phyloP scores from a whole-genome alignment of 352 stramenopile genomes.

The Thraustotheca clavata region DNA sequence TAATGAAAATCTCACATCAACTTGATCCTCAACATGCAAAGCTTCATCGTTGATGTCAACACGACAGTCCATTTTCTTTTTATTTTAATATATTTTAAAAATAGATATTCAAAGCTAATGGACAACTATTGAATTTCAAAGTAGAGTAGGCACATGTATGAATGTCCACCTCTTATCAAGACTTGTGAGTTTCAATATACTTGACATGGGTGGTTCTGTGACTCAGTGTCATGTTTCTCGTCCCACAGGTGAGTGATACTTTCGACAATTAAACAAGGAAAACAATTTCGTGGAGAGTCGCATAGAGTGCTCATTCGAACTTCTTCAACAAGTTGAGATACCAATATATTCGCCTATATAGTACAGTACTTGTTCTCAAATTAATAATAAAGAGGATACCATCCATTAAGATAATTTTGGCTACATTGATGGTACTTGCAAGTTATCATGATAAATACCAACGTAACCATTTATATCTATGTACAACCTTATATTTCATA shows the following conservation, averaged over 20 bases:
- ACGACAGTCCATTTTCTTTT: neutral
- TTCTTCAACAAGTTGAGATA: neutral
- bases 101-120: constrained; percentile 2
- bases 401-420: neutral
- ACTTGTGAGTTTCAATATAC: constrained; percentile 5
- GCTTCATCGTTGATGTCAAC: neutral
- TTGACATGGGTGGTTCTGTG: neutral
- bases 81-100: neutral
- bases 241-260: neutral
- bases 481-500: neutral
- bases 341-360: neutral
- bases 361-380: neutral
- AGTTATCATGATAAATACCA: neutral
- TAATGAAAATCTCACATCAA: neutral
- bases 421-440: neutral
- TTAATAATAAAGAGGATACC: neutral
- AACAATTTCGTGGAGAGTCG: neutral
- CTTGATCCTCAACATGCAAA: neutral
- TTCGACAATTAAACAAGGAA: neutral
- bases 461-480: too few relatives aligned
- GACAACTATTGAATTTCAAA: too few relatives aligned
- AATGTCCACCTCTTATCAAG: neutral
- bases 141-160: too few relatives aligned
- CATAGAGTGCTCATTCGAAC: neutral
- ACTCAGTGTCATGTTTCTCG: constrained; percentile 5